Conservation (phyloP, 2,329 filamentous ascomycete genomes). For the Nemania abortiva region DNA sequence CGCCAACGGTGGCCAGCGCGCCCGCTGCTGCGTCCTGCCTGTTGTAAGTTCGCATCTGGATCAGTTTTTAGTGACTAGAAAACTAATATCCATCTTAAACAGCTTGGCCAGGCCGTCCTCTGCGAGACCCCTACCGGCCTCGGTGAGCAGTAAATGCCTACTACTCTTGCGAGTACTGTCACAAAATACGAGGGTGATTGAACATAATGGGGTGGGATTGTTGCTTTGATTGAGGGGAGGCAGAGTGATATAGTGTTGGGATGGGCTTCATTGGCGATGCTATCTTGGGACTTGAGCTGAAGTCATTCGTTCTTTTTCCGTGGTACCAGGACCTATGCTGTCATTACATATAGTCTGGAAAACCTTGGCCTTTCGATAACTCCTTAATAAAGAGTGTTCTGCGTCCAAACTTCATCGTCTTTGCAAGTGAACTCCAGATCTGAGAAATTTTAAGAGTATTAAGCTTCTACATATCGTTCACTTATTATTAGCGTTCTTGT, state of each 20-base stretch:
- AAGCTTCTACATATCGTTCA: no score
- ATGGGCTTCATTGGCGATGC: constrained; percentile 19
- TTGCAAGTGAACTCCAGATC: neutral
- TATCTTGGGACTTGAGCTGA: constrained; percentile 22
- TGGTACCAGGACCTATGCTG: neutral
- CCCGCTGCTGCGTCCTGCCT: constrained; percentile 65
- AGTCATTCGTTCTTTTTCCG: constrained; percentile 18
- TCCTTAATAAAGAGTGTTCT: constrained; percentile 24
- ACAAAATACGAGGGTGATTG: neutral
- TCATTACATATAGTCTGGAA: constrained; percentile 22
- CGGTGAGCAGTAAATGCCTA: constrained; percentile 34
- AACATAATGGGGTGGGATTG: neutral
- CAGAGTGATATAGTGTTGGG: constrained; percentile 9
- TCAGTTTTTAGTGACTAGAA: neutral
- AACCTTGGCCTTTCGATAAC: constrained; percentile 20
- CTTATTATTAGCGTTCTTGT: no score
- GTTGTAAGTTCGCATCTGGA: constrained; percentile 49
- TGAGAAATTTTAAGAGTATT: no score
- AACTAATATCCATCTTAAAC: constrained; percentile 15
- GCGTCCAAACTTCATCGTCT: neutral
- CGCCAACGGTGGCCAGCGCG: constrained; percentile 58
- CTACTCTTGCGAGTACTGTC: neutral
- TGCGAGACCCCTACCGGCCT: constrained; percentile 51
- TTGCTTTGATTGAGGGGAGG: neutral
- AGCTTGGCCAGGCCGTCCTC: constrained; percentile 52